Base-by-base conservation (phyloP, 192 early-diverging fungal species). In the Phlyctochytrium arcticum region DNA sequence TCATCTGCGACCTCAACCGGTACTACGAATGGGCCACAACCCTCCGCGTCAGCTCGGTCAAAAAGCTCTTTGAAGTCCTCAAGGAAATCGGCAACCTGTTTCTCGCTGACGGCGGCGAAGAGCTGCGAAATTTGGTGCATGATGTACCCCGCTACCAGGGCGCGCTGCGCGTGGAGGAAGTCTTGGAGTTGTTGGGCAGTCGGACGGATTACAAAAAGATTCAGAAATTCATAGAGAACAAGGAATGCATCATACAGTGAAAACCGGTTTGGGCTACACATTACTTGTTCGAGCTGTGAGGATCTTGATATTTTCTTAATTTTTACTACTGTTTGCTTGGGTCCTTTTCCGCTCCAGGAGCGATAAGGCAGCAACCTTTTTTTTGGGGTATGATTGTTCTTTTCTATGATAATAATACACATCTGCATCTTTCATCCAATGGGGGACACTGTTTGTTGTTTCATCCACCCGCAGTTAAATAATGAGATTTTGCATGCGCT, bases 41-140 rank as follows among this genome's bases (percentile, higher is more conserved):
- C 10, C 73, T 90, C 24, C 76, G 82, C 10, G 86, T 92, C 48
- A 72, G 76, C 5, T 69, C 76, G 6, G 75, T 91, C 6, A 81
- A 78, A n/a, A 86, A 87, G 31, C 78, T 90, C 46, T 92, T 92
- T 62, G 56, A 78, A 24, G 90, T 88, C 0, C 71, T 93, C 21
- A 92, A 92, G 75, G 89, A 89, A 53, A 74, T 93, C 4, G 89
- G 87, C 36, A 92, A 92, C 48, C 68, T 93, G 24, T 93, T 86
- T 54, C 82, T 93, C 53, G 90, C 90, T 31, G 81, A 87, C 26
- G 85, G 78, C 10, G 79, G 86, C 5, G 68, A 70, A 12, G 90
- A 91, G 72, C 76, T 93, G 67, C 81, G 87, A 57, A 80, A 78
- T 50, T 62, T 93, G 36, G 88, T 93, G 31, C 88, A 91, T 57